These are phyloP conservation scores for Cladosporium phlei DNA, from an alignment of 2,329 filamentous ascomycete species.

Conservation along the genomic window DNA sequence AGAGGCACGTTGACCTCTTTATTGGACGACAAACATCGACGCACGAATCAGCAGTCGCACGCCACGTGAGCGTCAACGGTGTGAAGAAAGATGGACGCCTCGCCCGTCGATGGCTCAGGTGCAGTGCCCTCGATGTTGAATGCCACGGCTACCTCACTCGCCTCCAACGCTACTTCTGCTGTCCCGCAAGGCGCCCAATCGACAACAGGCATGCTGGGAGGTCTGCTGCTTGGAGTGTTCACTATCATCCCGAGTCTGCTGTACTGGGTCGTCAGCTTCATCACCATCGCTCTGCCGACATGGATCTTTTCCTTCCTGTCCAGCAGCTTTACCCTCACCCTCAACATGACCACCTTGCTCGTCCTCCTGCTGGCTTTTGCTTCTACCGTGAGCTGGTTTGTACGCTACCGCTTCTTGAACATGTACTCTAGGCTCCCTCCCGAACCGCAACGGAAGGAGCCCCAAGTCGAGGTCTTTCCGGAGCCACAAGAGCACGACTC, in stretches of 20 bases:
- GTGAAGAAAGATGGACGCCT: constrained; percentile 7
- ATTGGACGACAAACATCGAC: constrained; percentile 6
- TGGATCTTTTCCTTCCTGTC: constrained; percentile 87
- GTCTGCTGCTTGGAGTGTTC: constrained; percentile 30
- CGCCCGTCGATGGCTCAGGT: constrained; percentile 6
- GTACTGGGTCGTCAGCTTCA: constrained; percentile 79
- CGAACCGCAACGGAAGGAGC: constrained; percentile 92
- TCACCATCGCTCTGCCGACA: constrained; percentile 83
- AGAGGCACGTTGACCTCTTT: constrained; percentile 7
- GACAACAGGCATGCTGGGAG: constrained; percentile 29
- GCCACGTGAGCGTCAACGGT: constrained; percentile 1
- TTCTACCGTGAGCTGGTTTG: constrained; percentile 87
- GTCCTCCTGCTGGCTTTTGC: constrained; percentile 71
- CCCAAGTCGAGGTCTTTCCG: constrained; percentile 89
- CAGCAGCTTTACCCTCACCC: constrained; percentile 90
- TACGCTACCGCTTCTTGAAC: constrained; percentile 91
- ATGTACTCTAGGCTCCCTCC: constrained; percentile 93
- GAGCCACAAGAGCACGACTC: constrained; percentile 84
- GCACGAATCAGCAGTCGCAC: background rate
- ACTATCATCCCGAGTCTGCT: constrained; percentile 52
- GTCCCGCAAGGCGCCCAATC: constrained; percentile 11
- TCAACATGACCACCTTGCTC: constrained; percentile 96
- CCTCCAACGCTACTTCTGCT: background rate
- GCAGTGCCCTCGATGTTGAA: constrained; percentile 2
- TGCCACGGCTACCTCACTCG: constrained; percentile 7